Percentiles rank a stretch among this genome's conserved stretches.
phyloP scores from a whole-genome alignment of 345 rosid genomes.

The Gossypium herbaceum region DNA sequence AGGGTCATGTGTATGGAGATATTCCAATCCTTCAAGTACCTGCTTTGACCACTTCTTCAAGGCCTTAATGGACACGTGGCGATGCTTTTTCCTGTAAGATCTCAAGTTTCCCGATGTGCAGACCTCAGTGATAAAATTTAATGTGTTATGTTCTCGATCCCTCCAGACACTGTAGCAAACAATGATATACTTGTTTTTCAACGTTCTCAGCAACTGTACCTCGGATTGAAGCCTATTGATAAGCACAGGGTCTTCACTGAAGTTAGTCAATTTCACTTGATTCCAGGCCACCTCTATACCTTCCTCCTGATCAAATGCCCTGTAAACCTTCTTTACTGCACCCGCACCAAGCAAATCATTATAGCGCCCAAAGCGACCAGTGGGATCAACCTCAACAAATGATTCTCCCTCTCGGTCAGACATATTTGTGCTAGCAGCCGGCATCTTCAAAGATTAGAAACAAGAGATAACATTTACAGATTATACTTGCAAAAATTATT shows the following conservation, averaged over 20 bases:
- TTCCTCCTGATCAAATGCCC: constrained; percentile 77
- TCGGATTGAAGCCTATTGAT: constrained; percentile 56
- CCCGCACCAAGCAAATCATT: constrained; percentile 55
- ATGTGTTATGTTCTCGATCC: constrained; percentile 36
- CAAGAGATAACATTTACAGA: background rate
- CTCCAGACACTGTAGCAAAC: constrained; percentile 61
- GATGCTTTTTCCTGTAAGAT: constrained; percentile 59
- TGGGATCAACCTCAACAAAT: constrained; percentile 58
- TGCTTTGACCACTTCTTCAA: constrained; percentile 72
- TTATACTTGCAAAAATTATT: background rate
- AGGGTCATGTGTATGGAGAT: constrained; percentile 65
- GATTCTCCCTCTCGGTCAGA: constrained; percentile 44
- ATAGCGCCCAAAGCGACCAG: constrained; percentile 60
- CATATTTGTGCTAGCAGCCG: constrained; percentile 36
- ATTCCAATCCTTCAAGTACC: constrained; percentile 56
- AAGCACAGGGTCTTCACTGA: constrained; percentile 43
- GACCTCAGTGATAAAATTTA: constrained; percentile 72
- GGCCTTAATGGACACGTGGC: constrained; percentile 63
- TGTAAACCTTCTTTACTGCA: constrained; percentile 64
- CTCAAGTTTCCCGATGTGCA: constrained; percentile 69
- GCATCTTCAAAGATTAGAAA: constrained; percentile 36
- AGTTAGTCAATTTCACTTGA: constrained; percentile 51
- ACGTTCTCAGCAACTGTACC: constrained; percentile 53
- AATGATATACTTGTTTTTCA: constrained; percentile 54
- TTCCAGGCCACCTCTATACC: constrained; percentile 80